phyloP scores from a whole-genome alignment of 768 basidiomycete genomes.

The Kondoa subrosea region DNA sequence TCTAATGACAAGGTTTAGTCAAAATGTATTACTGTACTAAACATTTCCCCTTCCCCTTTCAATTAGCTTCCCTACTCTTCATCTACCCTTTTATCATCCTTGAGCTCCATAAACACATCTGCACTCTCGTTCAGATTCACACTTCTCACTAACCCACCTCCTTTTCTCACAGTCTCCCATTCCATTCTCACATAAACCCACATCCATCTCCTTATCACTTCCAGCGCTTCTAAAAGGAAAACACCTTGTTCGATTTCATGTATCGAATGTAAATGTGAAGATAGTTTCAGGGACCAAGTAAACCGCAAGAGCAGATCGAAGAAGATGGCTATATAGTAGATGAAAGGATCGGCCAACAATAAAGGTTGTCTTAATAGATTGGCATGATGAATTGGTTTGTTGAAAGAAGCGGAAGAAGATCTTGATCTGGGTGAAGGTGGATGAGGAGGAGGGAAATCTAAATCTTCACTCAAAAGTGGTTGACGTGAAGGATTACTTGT shows the following conservation, averaged over 20 bases:
- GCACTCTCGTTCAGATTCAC: background rate
- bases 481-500: background rate
- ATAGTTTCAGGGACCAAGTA: slow-evolving; percentile 85
- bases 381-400: background rate
- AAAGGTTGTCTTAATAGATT: slow-evolving; percentile 50
- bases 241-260: slow-evolving; percentile 65
- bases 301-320: slow-evolving; percentile 75
- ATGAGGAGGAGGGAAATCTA: background rate
- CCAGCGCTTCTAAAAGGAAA: slow-evolving; percentile 79
- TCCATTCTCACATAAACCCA: slow-evolving; percentile 96
- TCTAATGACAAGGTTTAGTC: no score
- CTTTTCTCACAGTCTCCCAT: slow-evolving; percentile 48
- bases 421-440: background rate
- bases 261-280: slow-evolving; percentile 60
- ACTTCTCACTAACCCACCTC: slow-evolving; percentile 11
- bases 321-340: slow-evolving; percentile 64
- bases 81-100: background rate
- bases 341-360: slow-evolving; percentile 56
- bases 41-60: background rate
- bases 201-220: slow-evolving; percentile 71
- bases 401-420: no score
- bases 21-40: background rate
- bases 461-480: background rate
- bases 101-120: background rate
- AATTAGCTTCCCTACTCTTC: background rate